Evolutionary conservation across 225 moss, liverwort and hornwort species (phyloP), one percentile per base, ranked within the genome.

Genomic region (Sphagnum contortum): DNA sequence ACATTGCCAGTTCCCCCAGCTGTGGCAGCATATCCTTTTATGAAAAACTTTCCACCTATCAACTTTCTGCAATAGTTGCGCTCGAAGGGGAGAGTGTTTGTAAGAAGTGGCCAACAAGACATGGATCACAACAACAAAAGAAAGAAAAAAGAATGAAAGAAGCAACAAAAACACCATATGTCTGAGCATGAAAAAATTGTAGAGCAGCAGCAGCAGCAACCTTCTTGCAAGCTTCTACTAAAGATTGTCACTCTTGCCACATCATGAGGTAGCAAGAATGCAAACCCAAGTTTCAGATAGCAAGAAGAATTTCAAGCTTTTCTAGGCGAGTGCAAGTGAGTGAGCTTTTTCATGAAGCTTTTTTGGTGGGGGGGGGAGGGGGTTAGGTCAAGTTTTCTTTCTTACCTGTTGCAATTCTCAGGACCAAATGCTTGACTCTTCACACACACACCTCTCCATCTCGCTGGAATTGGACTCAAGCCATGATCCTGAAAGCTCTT

Each of bases 361-460:
- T 29, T 29, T 29, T 0, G 29, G 29, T 29, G 29, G 29, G 29
- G 29, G 29, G 29, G 0, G 1, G 29, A 1, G 29, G 29, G 29
- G 29, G 29, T 29, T 29, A 29, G 29, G 29, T 29, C 29, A 29
- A 29, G 29, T 29, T 29, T 29, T 29, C 60, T 8, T 4, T 50
- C 44, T 3, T 76, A 91, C 89, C 75, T 84, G 82, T 93, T 93
- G 68, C 90, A 93, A 45, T 79, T 70, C n/a, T 68, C 45, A 3
- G 92, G 68, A 47, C 78, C 78, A 8, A 90, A 93, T 5, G 1
- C 5, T n/a, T 88, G 72, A 44, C 82, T 90, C 10, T 1, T 3
- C 12, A 69, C 75, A 50, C 92, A 93, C 48, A 75, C 73, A 45
- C 92, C 92, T 73, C 82, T 92, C 92, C 92, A 92, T 47, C 71